Conservation (phyloP, 176 grass and related monocot genomes). For the Aechmea fasciata region DNA sequence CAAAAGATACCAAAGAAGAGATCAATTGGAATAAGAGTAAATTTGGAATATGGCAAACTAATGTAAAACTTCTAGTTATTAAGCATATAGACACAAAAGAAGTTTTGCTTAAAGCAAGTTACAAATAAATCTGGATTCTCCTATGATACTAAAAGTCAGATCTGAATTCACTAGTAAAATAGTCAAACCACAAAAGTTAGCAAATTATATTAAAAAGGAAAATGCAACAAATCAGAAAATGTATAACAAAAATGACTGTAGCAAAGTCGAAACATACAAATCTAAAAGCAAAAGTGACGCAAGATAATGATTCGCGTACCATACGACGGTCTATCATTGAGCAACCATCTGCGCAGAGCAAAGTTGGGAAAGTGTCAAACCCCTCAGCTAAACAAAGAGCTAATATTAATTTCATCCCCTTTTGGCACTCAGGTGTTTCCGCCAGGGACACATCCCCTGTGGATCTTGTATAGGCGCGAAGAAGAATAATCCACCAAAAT, state of each 20-base stretch:
- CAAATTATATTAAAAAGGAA: not conserved
- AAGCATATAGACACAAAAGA: too few species aligned
- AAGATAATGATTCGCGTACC: constrained; percentile 36
- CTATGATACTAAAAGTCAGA: not conserved
- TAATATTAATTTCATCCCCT: constrained; percentile 73
- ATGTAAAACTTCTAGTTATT: too few species aligned
- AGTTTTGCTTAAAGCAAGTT: not conserved
- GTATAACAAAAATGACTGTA: not conserved
- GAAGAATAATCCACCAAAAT: constrained; percentile 99
- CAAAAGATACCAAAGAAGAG: too few species aligned
- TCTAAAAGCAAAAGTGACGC: constrained; percentile 18
- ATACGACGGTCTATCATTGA: constrained; percentile 96
- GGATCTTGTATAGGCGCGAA: constrained; percentile 88
- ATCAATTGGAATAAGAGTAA: too few species aligned
- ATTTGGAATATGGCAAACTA: too few species aligned
- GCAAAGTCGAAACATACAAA: not conserved
- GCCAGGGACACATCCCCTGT: constrained; percentile 66
- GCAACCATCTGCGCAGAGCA: constrained; percentile 95
- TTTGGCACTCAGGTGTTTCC: constrained; percentile 84
- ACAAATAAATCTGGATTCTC: not conserved
- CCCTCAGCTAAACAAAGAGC: constrained; percentile 83
- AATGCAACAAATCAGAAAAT: not conserved
- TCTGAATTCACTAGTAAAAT: not conserved
- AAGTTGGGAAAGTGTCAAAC: constrained; percentile 91
- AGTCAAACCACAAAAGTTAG: not conserved